phyloP scores from a whole-genome alignment of 2,329 filamentous ascomycete genomes.

The Aspergillus ibericus region DNA sequence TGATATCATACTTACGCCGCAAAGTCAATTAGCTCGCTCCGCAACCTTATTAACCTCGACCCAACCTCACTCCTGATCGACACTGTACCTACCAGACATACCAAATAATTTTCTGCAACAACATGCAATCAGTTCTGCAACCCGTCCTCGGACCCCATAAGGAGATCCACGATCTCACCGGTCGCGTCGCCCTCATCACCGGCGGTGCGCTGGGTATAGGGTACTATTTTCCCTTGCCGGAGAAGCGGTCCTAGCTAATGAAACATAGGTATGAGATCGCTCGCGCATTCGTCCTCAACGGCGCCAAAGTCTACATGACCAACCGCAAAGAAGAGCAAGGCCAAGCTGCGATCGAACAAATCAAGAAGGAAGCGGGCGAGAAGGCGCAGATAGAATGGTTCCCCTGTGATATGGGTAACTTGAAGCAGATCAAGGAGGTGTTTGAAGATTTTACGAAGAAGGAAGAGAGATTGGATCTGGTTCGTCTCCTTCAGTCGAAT shows the following conservation, averaged over 20 bases:
- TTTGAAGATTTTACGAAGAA: constrained; percentile 38
- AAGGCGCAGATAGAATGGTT: constrained; percentile 43
- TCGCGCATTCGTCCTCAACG: constrained; percentile 14
- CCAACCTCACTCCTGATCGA: neutral
- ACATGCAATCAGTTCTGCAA: constrained; percentile 28
- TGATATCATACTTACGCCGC: constrained; percentile 4
- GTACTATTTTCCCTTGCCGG: constrained; percentile 11
- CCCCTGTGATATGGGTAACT: constrained; percentile 44
- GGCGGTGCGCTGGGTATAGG: constrained; percentile 45
- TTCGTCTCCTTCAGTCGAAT: constrained; percentile 3
- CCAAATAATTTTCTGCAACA: neutral
- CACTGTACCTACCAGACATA: too few relatives aligned
- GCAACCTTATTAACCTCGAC: neutral
- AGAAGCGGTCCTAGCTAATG: neutral
- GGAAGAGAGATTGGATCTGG: constrained; percentile 43
- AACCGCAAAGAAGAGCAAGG: constrained; percentile 17
- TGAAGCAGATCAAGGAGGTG: constrained; percentile 40
- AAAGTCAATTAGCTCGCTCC: neutral
- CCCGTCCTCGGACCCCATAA: constrained; percentile 39
- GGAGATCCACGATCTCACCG: constrained; percentile 36
- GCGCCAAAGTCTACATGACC: constrained; percentile 15
- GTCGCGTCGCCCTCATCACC: constrained; percentile 40
- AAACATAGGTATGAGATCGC: constrained; percentile 8
- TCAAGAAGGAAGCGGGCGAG: constrained; percentile 28
- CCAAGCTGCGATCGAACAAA: constrained; percentile 33